Base-by-base conservation (phyloP, 2,329 filamentous ascomycete genomes). In the Penicillium capsulatum region DNA sequence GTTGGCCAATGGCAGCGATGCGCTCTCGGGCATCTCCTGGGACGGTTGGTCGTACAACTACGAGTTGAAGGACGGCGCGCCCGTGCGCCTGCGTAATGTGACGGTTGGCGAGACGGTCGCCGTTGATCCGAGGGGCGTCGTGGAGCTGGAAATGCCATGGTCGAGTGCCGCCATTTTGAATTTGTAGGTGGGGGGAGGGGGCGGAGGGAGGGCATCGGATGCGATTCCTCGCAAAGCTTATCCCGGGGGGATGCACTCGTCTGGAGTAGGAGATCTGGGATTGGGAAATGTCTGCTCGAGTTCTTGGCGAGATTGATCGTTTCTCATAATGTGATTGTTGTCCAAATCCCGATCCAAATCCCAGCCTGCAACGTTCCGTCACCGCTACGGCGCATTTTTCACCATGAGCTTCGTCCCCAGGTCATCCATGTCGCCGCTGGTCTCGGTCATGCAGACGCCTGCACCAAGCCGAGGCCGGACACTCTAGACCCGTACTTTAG, bases 21-120 rank as follows among this genome's bases (percentile, higher is more conserved):
- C 80, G 7, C 72, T 81, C 15, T 74, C 74, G 1, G 79, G 79
- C 0, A 73, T 82, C 30, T 75, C 76, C 0, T 83, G 73, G 64
- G 76, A 82, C 57, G 79, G 78, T 1, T 71, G 66, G 54, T 82
- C 75, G 46, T 84, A 79, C 48, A 77, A 82, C 51, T 74, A 73
- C 42, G 79, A 83, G 58, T 60, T 82, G 34, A 68, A 74, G 8
- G 49, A 65, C 3, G 80, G 79, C 0, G 63, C 57, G 55, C 76
- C 79, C 2, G 75, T 79, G 22, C 56, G 69, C 40, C 48, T 81
- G 58, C 40, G 44, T 1, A 82, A 83, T 53, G 70, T 79, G 10
- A 81, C 78, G 3, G 57, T 64, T 3, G 73, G 69, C 0, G 75
- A 80, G 63, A 68, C 17, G 16, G 57, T 68, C 1, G 20, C 32